These are phyloP conservation scores for Candida mesenterica DNA, from an alignment of 1,139 yeast genomes.

Conservation along the genomic window DNA sequence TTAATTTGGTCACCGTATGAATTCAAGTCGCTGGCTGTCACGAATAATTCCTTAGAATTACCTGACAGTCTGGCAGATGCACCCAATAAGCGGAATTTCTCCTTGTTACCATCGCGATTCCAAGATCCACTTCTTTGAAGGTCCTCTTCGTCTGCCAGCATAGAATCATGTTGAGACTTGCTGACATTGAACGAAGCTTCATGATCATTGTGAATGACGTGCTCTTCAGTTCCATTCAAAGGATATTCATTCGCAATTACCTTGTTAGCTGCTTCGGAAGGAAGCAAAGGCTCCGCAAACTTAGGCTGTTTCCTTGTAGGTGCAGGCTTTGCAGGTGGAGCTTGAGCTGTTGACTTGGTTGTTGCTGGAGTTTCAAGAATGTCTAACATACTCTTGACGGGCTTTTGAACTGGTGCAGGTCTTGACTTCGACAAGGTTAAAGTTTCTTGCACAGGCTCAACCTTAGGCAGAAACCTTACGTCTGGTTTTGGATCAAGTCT, in stretches of 20 bases:
- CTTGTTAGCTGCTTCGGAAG: too few species aligned
- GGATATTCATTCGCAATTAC: too few species aligned
- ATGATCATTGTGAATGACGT: constrained; percentile 1
- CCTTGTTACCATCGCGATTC: constrained; percentile 11
- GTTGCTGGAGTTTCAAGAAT: not conserved
- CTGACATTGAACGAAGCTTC: constrained; percentile 1
- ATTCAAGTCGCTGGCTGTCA: constrained; percentile 8
- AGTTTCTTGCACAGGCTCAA: not conserved
- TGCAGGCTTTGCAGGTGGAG: too few species aligned
- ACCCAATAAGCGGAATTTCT: constrained; percentile 20
- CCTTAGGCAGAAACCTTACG: not conserved
- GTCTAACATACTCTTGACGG: too few species aligned
- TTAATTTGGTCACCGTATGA: too few species aligned
- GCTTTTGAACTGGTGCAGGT: not conserved
- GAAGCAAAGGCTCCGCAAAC: constrained; percentile 1
- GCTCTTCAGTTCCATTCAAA: not conserved
- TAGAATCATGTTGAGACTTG: constrained; percentile 15
- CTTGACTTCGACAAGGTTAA: not conserved
- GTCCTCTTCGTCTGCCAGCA: constrained; percentile 19
- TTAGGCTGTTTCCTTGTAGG: constrained; percentile 1
- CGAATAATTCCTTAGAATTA: constrained; percentile 11
- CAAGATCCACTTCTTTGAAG: constrained; percentile 11
- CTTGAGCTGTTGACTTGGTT: too few species aligned
- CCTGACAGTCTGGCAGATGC: constrained; percentile 16
- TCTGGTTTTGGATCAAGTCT: constrained; percentile 1